Evolutionary conservation across 139 green algal genomes (phyloP), one percentile per base, ranked within the genome.

Genomic region (Chlamydomonas incerta): DNA sequence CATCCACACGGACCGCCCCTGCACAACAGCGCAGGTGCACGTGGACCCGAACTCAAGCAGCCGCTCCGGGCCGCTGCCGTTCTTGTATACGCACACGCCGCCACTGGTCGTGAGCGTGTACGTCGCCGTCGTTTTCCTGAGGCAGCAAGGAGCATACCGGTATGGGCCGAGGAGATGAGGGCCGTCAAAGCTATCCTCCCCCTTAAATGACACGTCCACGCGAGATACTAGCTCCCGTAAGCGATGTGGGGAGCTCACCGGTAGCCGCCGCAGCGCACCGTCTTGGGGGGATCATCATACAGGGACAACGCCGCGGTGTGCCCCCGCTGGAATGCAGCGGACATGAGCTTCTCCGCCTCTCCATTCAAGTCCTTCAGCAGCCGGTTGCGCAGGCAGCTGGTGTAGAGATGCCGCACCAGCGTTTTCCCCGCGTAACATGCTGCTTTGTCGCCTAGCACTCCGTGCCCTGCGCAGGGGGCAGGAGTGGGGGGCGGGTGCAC

Each of bases 11-110:
- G 57, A 57, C 33, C 26, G 9, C 23, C 88, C 91, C 79, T 96
- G 92, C 46, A 95, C 69, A 26, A 95, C 58, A 17, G 88, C 94
- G 35, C 88, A 72, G 0, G 92, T 96, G 83, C 88, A 92, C 8
- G 93, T 95, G 47, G 87, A 93, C 62, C 94, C 94, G 70, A 91
- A 96, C 87, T 96, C 94, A 34, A 96, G 75, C 69, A 91, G 67
- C 72, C 87, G 87, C 83, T 91, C 88, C 1, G 72, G 55, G 0
- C 67, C 81, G 24, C 68, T 72, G 41, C 80, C 80, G 68, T 77
- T 86, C 55, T 69, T 69, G 67, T 86, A 86, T n/a, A 79, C 68
- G 68, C 68, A 71, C 46, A 86, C 58, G 34, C 80, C 80, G 17
- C 60, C 47, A 15, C 47, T 58, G 47, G 23, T 57, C 10, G 33